A percentile compares a stretch with the other conserved stretches of the same genome.
Conservation (phyloP, 257 asterid genomes). For the Solanum rostratum region DNA sequence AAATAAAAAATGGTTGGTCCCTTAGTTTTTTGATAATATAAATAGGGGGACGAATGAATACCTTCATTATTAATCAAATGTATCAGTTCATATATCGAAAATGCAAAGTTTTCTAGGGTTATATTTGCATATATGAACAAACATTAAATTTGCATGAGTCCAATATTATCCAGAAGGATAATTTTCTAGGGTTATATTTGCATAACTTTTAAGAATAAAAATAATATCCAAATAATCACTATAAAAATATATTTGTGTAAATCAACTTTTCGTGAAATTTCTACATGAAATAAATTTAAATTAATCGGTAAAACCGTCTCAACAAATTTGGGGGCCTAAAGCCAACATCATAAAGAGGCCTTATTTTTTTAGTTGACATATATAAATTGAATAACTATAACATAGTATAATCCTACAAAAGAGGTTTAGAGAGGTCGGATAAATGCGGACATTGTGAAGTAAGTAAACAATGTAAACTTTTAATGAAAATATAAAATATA, state of each 20-base stretch:
- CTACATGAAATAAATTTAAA: not conserved
- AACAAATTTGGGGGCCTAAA: too few species aligned
- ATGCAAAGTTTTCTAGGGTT: too few species aligned
- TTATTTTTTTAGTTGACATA: too few species aligned
- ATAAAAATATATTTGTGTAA: not conserved
- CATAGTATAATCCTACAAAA: too few species aligned
- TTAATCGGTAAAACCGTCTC: not conserved
- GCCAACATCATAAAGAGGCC: too few species aligned
- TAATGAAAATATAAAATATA: too few species aligned
- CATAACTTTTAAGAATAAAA: not conserved
- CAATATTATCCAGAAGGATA: not conserved
- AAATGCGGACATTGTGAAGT: too few species aligned
- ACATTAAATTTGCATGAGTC: not conserved
- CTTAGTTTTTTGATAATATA: constrained; percentile 12
- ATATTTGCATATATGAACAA: not conserved
- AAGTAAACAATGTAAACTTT: too few species aligned
- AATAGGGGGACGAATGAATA: not conserved
- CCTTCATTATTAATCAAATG: not conserved
- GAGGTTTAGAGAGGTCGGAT: too few species aligned
- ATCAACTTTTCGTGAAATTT: not conserved
- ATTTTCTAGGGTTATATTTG: not conserved
- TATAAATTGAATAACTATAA: too few species aligned
- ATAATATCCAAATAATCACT: not conserved
- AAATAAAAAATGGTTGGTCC: not conserved
- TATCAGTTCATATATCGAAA: not conserved